A percentile compares a stretch with the other conserved stretches of the same genome.
Evolutionary conservation across 1,139 yeast genomes (phyloP).

Genomic region (Blastobotrys illinoisensis): DNA sequence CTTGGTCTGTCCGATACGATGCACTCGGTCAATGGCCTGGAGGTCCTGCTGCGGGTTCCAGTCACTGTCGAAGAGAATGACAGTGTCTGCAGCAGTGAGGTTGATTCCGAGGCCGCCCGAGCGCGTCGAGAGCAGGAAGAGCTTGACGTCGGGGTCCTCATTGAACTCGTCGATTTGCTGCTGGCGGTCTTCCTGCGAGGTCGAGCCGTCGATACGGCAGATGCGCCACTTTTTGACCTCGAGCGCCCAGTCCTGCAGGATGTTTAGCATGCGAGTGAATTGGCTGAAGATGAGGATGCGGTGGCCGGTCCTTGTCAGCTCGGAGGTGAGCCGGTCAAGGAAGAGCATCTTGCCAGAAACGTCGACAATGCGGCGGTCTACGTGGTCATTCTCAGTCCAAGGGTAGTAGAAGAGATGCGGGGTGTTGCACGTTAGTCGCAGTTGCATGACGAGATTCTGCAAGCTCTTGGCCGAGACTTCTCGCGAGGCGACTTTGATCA

Average conservation of each 20-base stretch:
- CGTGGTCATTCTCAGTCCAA: conserved; percentile 41
- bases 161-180: conserved; percentile 55
- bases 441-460: conserved; percentile 71
- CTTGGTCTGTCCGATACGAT: conserved; percentile 80
- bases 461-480: conserved; percentile 43
- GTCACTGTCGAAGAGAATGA: conserved; percentile 82
- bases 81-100: conserved; percentile 82
- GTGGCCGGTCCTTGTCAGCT: conserved; percentile 47
- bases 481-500: conserved; percentile 25
- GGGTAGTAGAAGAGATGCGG: conserved; percentile 84
- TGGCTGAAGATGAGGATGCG: conserved; percentile 79
- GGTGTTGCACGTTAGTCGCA: conserved; percentile 77
- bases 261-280: conserved; percentile 71
- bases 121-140: conserved; percentile 78
- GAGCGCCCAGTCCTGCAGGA: conserved; percentile 63
- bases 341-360: conserved; percentile 70
- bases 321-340: conserved; percentile 55
- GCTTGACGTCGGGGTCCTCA: conserved; percentile 28
- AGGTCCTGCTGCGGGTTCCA: conserved; percentile 98
- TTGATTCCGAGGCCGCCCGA: conserved; percentile 95
- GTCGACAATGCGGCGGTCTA: conserved; percentile 39
- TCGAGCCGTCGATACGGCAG: conserved; percentile 75
- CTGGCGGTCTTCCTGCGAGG: conserved; percentile 60
- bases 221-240: conserved; percentile 41
- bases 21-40: conserved; percentile 95